Evolutionary conservation across 2,329 filamentous ascomycete species (phyloP), one percentile per base, ranked within the genome.

Genomic region (Dactylellina leptospora): DNA sequence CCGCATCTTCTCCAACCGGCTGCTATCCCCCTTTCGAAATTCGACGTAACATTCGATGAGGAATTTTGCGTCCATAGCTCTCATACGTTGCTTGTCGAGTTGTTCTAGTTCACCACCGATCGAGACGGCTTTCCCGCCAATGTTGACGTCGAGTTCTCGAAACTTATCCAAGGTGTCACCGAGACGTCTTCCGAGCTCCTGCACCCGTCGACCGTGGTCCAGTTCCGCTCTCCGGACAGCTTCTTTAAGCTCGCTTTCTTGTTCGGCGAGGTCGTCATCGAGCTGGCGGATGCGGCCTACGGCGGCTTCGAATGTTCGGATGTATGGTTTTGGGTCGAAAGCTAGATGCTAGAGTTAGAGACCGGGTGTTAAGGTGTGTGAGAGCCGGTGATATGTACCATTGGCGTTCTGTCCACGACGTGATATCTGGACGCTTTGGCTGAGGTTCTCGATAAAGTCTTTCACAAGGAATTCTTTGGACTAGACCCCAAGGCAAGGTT

Each of bases 31-130:
- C 6, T 89, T 89, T 80, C 89, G 93, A 76, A 99, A 92, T 78
- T 97, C 93, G 40, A 92, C 87, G 93, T 95, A 99, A 82, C 95
- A 99, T 79, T 96, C 90, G 75, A 99, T 92, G 69, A 99, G 81
- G 79, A 97, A 97, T 78, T 91, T 93, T 72, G 95, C 93, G 82
- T 99, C 95, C 79, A 95, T 85, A 28, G 95, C 95, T 70, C 93
- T 85, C 78, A 92, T 89, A 76, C 93, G 85, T 81, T 99, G 96
- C 77, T 92, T 87, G 80, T 99, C 95, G 70, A 99, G 84, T 79
- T 97, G 93, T 81, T 99, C 95, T 9, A 99, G 83, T 77, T 89
- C 88, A 81, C 96, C 92, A 76, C 95, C 95, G 56, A 97, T 97
- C 79, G 96, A 91, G 59, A 99, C 92, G 0, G 95, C 95, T 74